phyloP scores from a whole-genome alignment of 2,329 filamentous ascomycete species.

The Penicillium glabrum region DNA sequence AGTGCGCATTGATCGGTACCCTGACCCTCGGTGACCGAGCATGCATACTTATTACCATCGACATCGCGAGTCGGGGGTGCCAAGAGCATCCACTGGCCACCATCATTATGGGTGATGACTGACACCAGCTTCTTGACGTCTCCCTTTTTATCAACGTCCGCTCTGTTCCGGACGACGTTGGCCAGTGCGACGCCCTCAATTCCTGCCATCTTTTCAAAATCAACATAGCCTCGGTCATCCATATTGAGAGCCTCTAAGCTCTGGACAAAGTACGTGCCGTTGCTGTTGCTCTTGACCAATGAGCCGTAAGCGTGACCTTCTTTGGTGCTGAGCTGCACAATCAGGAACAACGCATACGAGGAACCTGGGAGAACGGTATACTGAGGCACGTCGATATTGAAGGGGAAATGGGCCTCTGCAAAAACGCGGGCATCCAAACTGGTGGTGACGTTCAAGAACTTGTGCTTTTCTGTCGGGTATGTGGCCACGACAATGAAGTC shows the following conservation, averaged over 20 bases:
- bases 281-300: conserved; percentile 97
- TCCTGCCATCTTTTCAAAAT: conserved; percentile 93
- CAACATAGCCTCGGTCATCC: conserved; percentile 74
- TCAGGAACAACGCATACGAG: conserved; percentile 90
- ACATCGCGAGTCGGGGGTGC: conserved; percentile 69
- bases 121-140: conserved; percentile 79
- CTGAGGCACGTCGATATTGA: conserved; percentile 74
- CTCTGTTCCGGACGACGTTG: conserved; percentile 77
- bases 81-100: conserved; percentile 79
- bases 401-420: conserved; percentile 80
- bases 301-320: conserved; percentile 72
- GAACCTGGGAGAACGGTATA: conserved; percentile 96
- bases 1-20: conserved; percentile 70
- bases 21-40: conserved; percentile 58
- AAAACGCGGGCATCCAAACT: conserved; percentile 84
- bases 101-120: conserved; percentile 95
- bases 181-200: conserved; percentile 87
- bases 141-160: conserved; percentile 61
- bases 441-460: conserved; percentile 72
- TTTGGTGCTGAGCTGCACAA: conserved; percentile 74
- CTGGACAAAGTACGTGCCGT: conserved; percentile 91
- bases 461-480: conserved; percentile 59
- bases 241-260: conserved; percentile 81
- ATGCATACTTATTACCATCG: conserved; percentile 70
- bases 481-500: conserved; percentile 93